A percentile compares a stretch with the other conserved stretches of the same genome.
Evolutionary conservation across 305 asterid species (phyloP).

Genomic region (Rubia peregrina): DNA sequence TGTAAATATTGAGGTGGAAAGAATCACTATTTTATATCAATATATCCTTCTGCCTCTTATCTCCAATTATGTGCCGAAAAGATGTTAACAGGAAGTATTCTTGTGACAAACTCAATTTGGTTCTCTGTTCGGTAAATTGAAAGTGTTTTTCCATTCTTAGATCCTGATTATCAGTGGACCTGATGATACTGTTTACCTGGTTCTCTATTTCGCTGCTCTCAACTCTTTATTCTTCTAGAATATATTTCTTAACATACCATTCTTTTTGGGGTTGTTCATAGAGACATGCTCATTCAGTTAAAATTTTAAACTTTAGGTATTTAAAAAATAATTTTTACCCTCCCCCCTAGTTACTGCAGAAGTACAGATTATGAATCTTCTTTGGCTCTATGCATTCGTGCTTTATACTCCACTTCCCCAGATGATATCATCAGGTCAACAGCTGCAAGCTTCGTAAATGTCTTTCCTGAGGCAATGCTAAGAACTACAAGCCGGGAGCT

Average conservation of each 20-base stretch:
- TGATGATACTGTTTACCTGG: not conserved
- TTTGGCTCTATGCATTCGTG: conserved; percentile 74
- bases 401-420: conserved; percentile 61
- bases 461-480: conserved; percentile 61
- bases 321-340: not conserved
- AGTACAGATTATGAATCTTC: conserved; percentile 67
- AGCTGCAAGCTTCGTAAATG: conserved; percentile 48
- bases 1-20: too few species aligned
- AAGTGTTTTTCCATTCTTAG: not conserved
- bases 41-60: not conserved
- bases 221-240: not conserved
- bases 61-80: not conserved
- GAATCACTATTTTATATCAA: too few species aligned
- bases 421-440: conserved; percentile 75
- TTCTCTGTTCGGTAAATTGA: not conserved
- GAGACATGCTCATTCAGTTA: not conserved
- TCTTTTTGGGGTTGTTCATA: not conserved
- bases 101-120: not conserved
- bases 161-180: not conserved
- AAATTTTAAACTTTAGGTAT: not conserved
- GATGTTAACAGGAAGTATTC: not conserved
- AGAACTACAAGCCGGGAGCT: conserved; percentile 76
- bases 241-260: not conserved
- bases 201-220: not conserved
- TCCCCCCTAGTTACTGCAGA: conserved; percentile 36